Base-by-base conservation (phyloP, 2,329 filamentous ascomycete species). In the Scleromitrula shiraiana region DNA sequence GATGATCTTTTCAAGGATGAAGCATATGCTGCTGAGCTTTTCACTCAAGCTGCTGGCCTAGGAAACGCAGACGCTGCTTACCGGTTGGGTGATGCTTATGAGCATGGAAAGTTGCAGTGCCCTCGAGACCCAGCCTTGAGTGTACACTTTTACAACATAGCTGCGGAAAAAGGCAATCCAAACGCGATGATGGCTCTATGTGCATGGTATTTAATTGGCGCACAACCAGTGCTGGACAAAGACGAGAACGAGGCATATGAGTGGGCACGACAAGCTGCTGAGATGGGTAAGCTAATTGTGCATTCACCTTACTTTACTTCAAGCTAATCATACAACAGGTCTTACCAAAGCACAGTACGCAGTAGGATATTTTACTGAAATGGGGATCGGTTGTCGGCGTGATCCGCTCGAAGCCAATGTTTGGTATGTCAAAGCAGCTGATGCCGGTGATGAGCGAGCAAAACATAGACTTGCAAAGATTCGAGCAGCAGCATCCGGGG, bases 161-260 rank as follows among this genome's bases (percentile, higher is more conserved):
- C 93, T 10, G 93, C 93, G 2, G 86, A 95, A 61, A 75, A 77
- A 38, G 88, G 88, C 1, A 85, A 96, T 61, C 75, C 89, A 0
- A 77, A 82, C 40, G 91, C 89, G 40, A 97, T 97, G 89, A 95
- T 98, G 90, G 91, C 91, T 4, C 74, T 98, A 7, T 98, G 93
- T 67, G 93, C 93, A 9, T 98, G 93, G 93, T 98, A 97, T 66
- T 85, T 97, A 76, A 85, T 97, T 33, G 93, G 93, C 9, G 93
- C 93, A 2, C 85, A 90, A 57, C 89, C 90, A 0, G 81, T 97
- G 12, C 70, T 98, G 19, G 90, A 95, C 52, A 95, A 93, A 68
- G 91, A 98, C 60, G 91, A 97, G 65, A 84, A 85, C 57, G 93
- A 98, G 67, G 93, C 93, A 8, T 97, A 94, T 62, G 90, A 95